Evolutionary conservation across 176 grass and related monocot species (phyloP).

Genomic region (Aegilops longissima): DNA sequence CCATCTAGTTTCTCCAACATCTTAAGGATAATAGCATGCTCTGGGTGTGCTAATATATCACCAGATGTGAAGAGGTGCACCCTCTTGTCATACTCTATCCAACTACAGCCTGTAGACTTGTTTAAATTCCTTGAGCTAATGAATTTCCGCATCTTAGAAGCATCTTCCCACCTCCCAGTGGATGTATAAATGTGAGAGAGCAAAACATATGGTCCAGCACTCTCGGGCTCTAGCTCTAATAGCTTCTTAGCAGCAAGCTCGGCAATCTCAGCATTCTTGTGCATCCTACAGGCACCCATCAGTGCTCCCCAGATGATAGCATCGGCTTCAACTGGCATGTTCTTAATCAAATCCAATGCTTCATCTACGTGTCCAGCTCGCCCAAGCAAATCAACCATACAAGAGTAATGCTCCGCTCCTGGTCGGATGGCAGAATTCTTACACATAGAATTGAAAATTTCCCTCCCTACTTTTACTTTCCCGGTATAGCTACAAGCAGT

Average conservation of each 20-base stretch:
- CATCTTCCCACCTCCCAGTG: conserved; percentile 71
- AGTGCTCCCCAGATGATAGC: conserved; percentile 79
- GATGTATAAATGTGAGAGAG: conserved; percentile 78
- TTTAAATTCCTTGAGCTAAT: conserved; percentile 74
- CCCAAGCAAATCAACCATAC: conserved; percentile 82
- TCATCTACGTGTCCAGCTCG: conserved; percentile 57
- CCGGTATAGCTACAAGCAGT: conserved; percentile 80
- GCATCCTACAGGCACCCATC: conserved; percentile 73
- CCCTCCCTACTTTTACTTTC: conserved; percentile 64
- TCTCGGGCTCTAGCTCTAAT: conserved; percentile 59
- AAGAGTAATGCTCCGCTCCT: conserved; percentile 66
- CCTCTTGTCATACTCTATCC: conserved; percentile 68
- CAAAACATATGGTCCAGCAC: conserved; percentile 68
- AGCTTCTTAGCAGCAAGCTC: conserved; percentile 75
- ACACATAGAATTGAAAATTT: conserved; percentile 62
- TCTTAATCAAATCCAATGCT: conserved; percentile 65
- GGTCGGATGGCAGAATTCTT: conserved; percentile 39
- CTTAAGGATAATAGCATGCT: conserved; percentile 48
- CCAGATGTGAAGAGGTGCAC: conserved; percentile 73
- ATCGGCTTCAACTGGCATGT: conserved; percentile 60
- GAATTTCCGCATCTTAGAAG: conserved; percentile 56
- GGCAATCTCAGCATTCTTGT: conserved; percentile 74
- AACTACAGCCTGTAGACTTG: conserved; percentile 77
- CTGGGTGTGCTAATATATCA: conserved; percentile 59
- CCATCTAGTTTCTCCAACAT: conserved; percentile 74